Evolutionary conservation across 2,329 filamentous ascomycete genomes (phyloP), one percentile per base, ranked within the genome.

Genomic region (Monilinia aucupariae): DNA sequence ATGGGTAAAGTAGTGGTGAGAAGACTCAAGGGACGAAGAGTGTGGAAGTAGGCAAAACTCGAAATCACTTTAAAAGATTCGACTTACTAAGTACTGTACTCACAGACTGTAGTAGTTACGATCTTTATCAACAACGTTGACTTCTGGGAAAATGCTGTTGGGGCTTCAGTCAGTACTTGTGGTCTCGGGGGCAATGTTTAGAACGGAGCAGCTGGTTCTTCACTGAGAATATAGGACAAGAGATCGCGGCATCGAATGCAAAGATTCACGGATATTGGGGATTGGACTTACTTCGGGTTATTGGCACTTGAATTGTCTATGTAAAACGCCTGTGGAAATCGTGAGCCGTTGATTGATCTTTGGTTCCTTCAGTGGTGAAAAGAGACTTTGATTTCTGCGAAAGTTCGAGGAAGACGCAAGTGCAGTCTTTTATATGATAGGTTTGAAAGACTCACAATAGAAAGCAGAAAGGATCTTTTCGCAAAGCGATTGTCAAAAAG

Each of bases 401-500:
- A 34, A 34, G 5, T 34, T 39, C 12, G 27, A 56, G 20, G 27
- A 45, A 22, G n/a, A 56, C 15, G n/a, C 54, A 47, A 56, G 41
- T 56, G 54, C 20, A n/a, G 15, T 45, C 20, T 34, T 47, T 47
- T 34, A 47, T 25, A 47, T 56, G 3, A 47, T 20, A 12, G 2
- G n/a, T 20, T 25, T 25, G 54, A 20, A 56, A 20, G 22, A 47
- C 53, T 47, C 12, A 56, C 53, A 56, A 56, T 47, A 56, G 53
- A 56, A 56, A 56, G 53, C 53, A 56, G 53, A 56, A 45, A 22
- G 5, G 7, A 45, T 25, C 12, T 32, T 45, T 39, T 56, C 53
- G 39, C 53, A 56, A 56, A 22, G 53, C 39, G 39, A 56, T 15
- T 32, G n/a, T 56, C n/a, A 32, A 32, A 56, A 34, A 56, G 27